Evolutionary conservation across 495 filamentous ascomycete species (phyloP).

Genomic region (Daldinia vernicosa): DNA sequence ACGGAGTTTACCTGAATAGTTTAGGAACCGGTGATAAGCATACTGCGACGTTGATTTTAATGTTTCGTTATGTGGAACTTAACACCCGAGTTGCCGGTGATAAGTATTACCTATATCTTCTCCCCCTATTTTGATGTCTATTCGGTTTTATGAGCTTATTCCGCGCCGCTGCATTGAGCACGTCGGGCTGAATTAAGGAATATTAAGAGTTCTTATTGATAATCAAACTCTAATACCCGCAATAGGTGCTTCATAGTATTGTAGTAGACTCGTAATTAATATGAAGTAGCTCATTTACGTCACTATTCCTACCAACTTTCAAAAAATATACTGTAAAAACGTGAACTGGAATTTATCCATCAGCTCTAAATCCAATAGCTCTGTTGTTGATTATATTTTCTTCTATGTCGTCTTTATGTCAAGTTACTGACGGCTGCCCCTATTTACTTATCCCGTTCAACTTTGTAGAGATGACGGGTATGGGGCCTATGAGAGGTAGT

Average conservation of each 20-base stretch:
- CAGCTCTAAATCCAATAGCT: no score
- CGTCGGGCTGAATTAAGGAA: no score
- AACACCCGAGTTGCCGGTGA: not conserved
- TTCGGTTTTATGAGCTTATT: not conserved
- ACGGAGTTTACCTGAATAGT: not conserved
- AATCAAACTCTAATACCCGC: no score
- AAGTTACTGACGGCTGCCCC: not conserved
- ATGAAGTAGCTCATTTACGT: no score
- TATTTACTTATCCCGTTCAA: not conserved
- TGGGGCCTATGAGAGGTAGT: not conserved
- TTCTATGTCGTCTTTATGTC: no score
- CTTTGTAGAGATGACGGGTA: not conserved
- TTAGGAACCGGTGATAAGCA: not conserved
- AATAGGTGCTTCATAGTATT: no score
- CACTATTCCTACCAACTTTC: no score
- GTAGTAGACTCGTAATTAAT: no score
- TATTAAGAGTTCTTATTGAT: no score
- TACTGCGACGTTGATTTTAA: not conserved
- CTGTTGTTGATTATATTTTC: no score
- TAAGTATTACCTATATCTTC: not conserved
- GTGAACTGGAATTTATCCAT: no score
- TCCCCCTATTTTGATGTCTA: not conserved
- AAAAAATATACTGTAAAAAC: no score
- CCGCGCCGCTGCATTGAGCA: not conserved
- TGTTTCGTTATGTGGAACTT: not conserved